Conservation (phyloP, 2,329 filamentous ascomycete genomes). For the Pseudomassariella vexata region DNA sequence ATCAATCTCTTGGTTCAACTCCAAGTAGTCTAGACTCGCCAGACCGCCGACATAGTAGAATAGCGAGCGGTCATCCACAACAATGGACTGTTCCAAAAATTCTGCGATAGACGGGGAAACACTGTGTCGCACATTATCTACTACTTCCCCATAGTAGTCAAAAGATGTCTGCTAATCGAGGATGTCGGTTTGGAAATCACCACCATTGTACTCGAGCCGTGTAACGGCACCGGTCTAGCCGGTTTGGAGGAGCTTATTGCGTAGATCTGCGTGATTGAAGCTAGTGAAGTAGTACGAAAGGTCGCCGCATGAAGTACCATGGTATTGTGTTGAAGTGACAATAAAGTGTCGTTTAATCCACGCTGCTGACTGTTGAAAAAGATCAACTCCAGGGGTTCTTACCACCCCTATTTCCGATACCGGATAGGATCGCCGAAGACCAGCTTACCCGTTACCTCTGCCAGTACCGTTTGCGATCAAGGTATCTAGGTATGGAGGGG, state of each 20-base stretch:
- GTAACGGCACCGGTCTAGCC: neutral
- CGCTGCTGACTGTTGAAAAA: too few species aligned
- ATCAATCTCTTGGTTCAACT: constrained; percentile 1
- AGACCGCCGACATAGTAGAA: constrained; percentile 11
- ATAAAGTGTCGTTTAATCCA: too few species aligned
- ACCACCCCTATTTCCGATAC: too few species aligned
- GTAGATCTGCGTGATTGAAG: too few species aligned
- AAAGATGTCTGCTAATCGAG: constrained; percentile 5
- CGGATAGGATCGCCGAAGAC: too few species aligned
- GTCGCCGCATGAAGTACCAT: too few species aligned
- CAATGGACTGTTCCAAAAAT: constrained; percentile 10
- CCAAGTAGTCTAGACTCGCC: constrained; percentile 6
- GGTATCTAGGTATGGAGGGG: too few species aligned
- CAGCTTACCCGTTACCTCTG: too few species aligned
- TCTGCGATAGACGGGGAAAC: constrained; percentile 10
- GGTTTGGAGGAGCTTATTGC: neutral
- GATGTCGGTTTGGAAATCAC: neutral
- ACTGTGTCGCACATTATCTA: constrained; percentile 1
- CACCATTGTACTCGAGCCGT: neutral
- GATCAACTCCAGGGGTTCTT: too few species aligned
- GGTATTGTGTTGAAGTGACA: too few species aligned
- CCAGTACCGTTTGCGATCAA: too few species aligned
- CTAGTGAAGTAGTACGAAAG: too few species aligned
- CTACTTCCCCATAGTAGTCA: constrained; percentile 3
- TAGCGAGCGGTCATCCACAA: constrained; percentile 8